Conservation (phyloP, 352 stramenopile species). For the Phytopythium ostracodes region DNA sequence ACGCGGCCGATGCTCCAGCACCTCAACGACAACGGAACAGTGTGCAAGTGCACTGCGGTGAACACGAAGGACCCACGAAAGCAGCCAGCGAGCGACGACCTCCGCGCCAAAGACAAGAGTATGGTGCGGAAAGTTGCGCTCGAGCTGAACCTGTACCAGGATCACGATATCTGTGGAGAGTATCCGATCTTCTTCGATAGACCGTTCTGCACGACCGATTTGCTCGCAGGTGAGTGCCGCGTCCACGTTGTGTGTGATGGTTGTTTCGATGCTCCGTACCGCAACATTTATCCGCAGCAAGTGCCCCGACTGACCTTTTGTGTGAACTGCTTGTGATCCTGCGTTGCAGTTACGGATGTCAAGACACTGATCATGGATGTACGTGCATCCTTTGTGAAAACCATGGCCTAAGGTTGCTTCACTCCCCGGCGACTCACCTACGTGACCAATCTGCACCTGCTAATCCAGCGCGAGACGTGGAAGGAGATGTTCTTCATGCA, state of each 20-base stretch:
- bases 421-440: neutral
- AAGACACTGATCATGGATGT: conserved; percentile 81
- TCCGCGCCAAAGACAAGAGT: neutral
- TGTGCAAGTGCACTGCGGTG: conserved; percentile 44
- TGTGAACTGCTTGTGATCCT: conserved; percentile 5
- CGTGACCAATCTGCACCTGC: neutral
- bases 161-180: conserved; percentile 77
- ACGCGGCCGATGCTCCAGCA: conserved; percentile 63
- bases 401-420: neutral
- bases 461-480: conserved; percentile 68
- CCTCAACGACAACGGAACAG: conserved; percentile 57
- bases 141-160: conserved; percentile 75
- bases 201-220: conserved; percentile 48
- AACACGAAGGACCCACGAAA: conserved; percentile 26
- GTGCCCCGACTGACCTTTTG: neutral
- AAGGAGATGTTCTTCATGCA: conserved; percentile 78
- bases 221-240: conserved; percentile 37
- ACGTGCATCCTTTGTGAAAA: conserved; percentile 10
- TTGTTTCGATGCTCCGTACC: neutral
- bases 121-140: conserved; percentile 18
- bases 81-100: conserved; percentile 9
- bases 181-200: conserved; percentile 66
- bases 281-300: neutral
- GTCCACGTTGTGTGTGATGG: neutral
- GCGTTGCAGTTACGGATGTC: conserved; percentile 63